Evolutionary conservation across 2,329 filamentous ascomycete species (phyloP).

Genomic region (Fusarium sp.): DNA sequence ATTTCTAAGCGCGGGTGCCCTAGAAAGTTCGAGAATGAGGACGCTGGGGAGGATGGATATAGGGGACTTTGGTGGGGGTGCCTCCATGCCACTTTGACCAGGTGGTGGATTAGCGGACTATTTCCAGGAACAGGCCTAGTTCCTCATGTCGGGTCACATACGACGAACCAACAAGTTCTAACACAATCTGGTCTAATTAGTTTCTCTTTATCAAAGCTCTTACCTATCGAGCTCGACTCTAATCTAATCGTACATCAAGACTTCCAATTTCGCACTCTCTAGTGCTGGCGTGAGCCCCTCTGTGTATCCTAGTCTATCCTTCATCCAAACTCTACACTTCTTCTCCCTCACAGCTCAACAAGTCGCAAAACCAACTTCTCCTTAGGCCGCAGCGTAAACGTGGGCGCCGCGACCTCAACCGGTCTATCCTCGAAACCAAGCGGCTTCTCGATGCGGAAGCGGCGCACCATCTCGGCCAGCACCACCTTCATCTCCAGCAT

Average conservation of each 20-base stretch:
- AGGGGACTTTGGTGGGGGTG: constrained; percentile 4
- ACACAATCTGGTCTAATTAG: not conserved
- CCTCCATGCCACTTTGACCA: not conserved
- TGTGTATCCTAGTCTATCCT: not conserved
- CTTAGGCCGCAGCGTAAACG: constrained; percentile 45
- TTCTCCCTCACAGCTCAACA: constrained; percentile 20
- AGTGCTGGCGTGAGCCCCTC: not conserved
- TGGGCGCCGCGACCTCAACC: constrained; percentile 39
- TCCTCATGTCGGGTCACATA: not conserved
- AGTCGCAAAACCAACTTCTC: constrained; percentile 41
- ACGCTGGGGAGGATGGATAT: constrained; percentile 7
- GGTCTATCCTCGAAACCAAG: constrained; percentile 23
- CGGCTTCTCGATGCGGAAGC: constrained; percentile 46
- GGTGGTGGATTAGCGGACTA: not conserved
- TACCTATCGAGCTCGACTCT: not conserved
- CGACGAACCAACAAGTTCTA: not conserved
- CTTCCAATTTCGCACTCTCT: not conserved
- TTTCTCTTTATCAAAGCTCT: not conserved
- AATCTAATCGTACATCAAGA: not conserved
- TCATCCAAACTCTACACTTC: not conserved
- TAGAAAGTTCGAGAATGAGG: constrained; percentile 45
- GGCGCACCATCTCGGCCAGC: constrained; percentile 47
- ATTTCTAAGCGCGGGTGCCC: constrained; percentile 45
- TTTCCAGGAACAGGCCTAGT: not conserved
- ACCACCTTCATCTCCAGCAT: constrained; percentile 54